Evolutionary conservation across 305 asterid species (phyloP), one percentile per base, ranked within the genome.

Genomic region (Vinca major): DNA sequence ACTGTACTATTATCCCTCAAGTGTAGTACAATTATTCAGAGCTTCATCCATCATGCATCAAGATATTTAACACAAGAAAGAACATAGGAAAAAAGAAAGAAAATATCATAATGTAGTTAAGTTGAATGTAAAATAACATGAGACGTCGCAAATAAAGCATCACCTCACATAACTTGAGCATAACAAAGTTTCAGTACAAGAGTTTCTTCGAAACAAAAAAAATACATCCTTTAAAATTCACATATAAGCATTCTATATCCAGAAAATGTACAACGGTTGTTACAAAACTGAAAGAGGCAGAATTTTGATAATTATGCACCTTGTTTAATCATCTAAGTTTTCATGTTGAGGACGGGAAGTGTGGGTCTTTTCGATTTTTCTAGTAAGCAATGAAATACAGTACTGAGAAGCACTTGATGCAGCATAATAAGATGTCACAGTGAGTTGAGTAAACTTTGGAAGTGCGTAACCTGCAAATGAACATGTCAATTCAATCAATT

Each of bases 381-480:
- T 85, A 48, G 98, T 89, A 69, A 88, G 85, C 86, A 92, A 80
- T 13, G 98, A 88, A 65, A 89, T 79, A 45, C 92, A 88, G 72
- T 85, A 86, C 74, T 87, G 87, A 51, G 96, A 88, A 71, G 89
- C 86, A 75, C 96, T 88, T 74, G 96, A 88, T 63, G 95, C 80
- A 71, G 91, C 88, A 68, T 84, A 88, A 68, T 92, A 88, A 67
- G 98, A 86, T 53, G 92, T 84, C 80, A 92, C 89, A 1, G 82
- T 80, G 71, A 92, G 88, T 73, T 89, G 98, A 52, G 95, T 70
- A 75, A 90, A 86, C 77, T 67, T 78, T 33, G 97, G 97, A 72
- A 90, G 79, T 40, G 83, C 81, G 75, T 78, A 85, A 48, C 91
- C 97, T 88, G 89, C 66, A 76, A 74, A 53, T 16, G 4, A 16